A percentile compares a stretch with the other conserved stretches of the same genome.
Evolutionary conservation across 2,329 filamentous ascomycete genomes (phyloP).

Genomic region (Shiraia bambusicola): DNA sequence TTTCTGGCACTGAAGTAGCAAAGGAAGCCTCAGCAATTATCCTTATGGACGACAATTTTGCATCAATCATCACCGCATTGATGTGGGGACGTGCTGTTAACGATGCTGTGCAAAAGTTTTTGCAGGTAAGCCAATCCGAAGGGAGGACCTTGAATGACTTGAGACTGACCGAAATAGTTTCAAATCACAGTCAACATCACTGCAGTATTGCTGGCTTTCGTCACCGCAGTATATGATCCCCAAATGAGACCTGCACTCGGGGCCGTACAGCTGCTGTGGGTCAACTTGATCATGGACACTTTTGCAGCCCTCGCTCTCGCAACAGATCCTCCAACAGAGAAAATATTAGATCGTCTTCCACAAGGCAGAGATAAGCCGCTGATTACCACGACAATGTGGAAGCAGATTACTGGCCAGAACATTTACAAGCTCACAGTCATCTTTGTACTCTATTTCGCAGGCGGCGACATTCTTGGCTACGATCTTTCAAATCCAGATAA

Average conservation of each 20-base stretch:
- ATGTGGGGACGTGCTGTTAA: conserved; percentile 96
- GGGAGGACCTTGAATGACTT: neutral
- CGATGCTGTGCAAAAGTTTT: conserved; percentile 98
- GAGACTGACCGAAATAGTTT: conserved; percentile 53
- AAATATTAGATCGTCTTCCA: conserved; percentile 88
- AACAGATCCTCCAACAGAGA: conserved; percentile 93
- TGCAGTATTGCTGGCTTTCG: conserved; percentile 94
- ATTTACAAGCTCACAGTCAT: conserved; percentile 63
- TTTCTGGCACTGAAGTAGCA: conserved; percentile 87
- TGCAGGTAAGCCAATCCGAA: conserved; percentile 54
- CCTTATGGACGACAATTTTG: conserved; percentile 95
- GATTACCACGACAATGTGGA: conserved; percentile 64
- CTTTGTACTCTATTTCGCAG: conserved; percentile 63
- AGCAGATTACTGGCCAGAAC: conserved; percentile 65
- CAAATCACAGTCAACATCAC: conserved; percentile 98
- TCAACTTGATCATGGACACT: conserved; percentile 95
- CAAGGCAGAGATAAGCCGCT: conserved; percentile 86
- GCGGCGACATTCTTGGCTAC: conserved; percentile 57
- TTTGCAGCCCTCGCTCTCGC: conserved; percentile 92
- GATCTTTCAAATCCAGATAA: conserved; percentile 39
- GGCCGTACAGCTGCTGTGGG: conserved; percentile 94
- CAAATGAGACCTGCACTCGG: conserved; percentile 91
- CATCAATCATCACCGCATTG: conserved; percentile 89
- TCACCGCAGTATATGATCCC: conserved; percentile 82
- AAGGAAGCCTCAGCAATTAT: conserved; percentile 97